Evolutionary conservation across 2,329 filamentous ascomycete species (phyloP), one percentile per base, ranked within the genome.

Genomic region (Nemania abortiva): DNA sequence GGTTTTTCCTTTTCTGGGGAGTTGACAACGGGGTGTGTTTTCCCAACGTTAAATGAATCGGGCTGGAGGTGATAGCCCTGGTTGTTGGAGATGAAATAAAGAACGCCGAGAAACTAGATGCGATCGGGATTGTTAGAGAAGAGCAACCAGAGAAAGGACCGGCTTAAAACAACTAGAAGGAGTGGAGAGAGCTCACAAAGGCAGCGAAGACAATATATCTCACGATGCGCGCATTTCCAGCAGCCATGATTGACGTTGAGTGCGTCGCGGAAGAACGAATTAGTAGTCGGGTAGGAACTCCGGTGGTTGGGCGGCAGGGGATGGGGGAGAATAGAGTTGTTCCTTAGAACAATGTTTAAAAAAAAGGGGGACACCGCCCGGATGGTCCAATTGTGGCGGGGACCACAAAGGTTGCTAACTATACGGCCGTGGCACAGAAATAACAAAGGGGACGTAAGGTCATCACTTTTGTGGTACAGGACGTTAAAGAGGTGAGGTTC

Each of bases 151-250:
- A 27, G 15, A 52, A 27, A 22, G 20, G 54, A 45, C 34, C 22
- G n/a, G 18, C 29, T 20, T 27, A 18, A n/a, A 37, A 58, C 9
- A 6, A 11, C 9, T 9, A 15, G 59, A 56, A 11, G 34, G n/a
- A 65, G 22, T 52, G 63, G 20, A 11, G 54, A 59, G 10, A 53
- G 86, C 91, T 79, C 88, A 97, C 95, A 78, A 97, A 91, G 78
- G 94, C 87, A 68, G 94, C 92, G 78, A 97, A 90, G 79, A 96
- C 86, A 80, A 97, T 86, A 82, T 90, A 91, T 86, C 89, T 88
- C 86, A 90, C 83, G 77, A 94, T 93, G 82, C 92, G 90, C 82
- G 91, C 89, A 74, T 88, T 90, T 79, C 90, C 90, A 69, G 90
- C 88, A 82, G 90, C 90, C 85, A 87, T 88, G 77, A 74, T 83